phyloP scores from a whole-genome alignment of 2,329 filamentous ascomycete genomes.

The Aureobasidium sp. region DNA sequence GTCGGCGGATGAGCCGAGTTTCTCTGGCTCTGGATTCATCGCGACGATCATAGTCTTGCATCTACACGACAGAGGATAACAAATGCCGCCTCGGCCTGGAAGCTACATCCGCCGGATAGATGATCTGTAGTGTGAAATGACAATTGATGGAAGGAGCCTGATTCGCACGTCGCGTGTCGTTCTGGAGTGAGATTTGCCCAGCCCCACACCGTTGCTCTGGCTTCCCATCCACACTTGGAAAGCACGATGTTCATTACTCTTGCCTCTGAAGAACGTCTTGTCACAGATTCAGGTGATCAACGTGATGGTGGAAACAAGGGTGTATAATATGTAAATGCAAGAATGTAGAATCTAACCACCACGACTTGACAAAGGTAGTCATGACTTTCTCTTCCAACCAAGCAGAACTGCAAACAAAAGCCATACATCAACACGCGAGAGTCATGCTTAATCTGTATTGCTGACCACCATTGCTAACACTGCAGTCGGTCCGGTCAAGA shows the following conservation, averaged over 20 bases:
- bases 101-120: background rate
- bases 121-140: background rate
- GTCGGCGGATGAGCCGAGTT: slow-evolving; percentile 9
- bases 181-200: no score
- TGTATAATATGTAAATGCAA: background rate
- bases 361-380: background rate
- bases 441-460: background rate
- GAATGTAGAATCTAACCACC: slow-evolving; percentile 2
- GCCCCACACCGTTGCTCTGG: background rate
- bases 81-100: background rate
- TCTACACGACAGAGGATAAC: background rate
- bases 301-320: background rate
- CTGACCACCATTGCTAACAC: slow-evolving; percentile 3
- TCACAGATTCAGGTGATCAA: background rate
- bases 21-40: slow-evolving; percentile 7
- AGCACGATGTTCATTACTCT: background rate
- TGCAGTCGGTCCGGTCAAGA: slow-evolving; percentile 22
- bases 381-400: background rate
- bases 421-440: background rate
- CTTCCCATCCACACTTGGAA: background rate
- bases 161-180: background rate
- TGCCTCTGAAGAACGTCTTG: background rate
- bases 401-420: background rate
- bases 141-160: background rate
- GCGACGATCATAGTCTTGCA: slow-evolving; percentile 1